Evolutionary conservation across 177 flowering plant species (phyloP).

Genomic region (Vitis hybrid): DNA sequence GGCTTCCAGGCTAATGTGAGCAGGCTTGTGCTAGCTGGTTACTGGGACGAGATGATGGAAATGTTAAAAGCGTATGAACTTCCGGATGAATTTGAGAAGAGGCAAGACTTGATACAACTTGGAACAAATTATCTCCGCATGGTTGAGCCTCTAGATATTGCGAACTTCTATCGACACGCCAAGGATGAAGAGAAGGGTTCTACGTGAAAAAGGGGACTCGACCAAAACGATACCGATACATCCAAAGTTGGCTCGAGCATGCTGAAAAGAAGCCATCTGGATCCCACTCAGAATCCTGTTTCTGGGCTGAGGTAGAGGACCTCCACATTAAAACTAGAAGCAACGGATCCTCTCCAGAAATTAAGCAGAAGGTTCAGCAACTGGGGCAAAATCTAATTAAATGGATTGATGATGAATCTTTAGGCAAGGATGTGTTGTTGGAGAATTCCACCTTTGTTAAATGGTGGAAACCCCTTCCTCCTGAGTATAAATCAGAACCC

Average conservation of each 20-base stretch:
- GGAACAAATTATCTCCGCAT: too few relatives aligned
- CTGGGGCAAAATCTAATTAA: constrained; percentile 32
- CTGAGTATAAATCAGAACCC: too few relatives aligned
- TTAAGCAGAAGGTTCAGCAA: constrained; percentile 28
- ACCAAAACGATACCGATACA: constrained; percentile 67
- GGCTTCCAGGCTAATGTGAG: too few relatives aligned
- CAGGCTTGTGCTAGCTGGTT: too few relatives aligned
- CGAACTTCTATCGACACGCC: too few relatives aligned
- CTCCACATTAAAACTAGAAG: constrained; percentile 18
- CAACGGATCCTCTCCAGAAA: constrained; percentile 17
- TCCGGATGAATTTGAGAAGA: too few relatives aligned
- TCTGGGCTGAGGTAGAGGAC: constrained; percentile 88
- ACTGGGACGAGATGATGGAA: too few relatives aligned
- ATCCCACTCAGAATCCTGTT: constrained; percentile 45
- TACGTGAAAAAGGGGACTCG: constrained; percentile 31
- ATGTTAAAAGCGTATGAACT: too few relatives aligned
- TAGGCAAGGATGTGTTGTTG: constrained; percentile 48
- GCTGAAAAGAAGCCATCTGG: constrained; percentile 15
- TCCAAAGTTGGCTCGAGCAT: constrained; percentile 78
- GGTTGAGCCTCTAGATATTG: too few relatives aligned
- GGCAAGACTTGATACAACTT: too few relatives aligned
- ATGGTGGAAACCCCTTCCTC: constrained; percentile 71
- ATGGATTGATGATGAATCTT: constrained; percentile 31
- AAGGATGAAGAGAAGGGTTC: too few relatives aligned
- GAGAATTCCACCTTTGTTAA: constrained; percentile 55